Base-by-base conservation (phyloP, 2,329 filamentous ascomycete genomes). In the Fusarium tanahbumbuense region DNA sequence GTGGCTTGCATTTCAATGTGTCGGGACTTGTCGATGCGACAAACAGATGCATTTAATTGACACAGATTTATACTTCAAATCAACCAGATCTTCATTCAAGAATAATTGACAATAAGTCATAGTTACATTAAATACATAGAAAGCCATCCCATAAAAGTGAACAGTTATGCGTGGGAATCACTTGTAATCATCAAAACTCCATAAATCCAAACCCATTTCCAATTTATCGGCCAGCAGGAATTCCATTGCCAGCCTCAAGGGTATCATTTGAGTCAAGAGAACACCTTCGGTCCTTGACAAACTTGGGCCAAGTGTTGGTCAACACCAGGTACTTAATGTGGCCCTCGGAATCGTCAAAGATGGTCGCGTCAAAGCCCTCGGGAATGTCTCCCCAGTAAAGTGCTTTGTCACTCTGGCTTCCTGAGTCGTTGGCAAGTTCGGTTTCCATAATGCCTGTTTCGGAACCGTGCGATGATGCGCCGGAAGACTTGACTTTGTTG, bases 271-370 rank as follows among this genome's bases (percentile, higher is more conserved):
- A 74, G 49, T 80, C 79, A 40, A 78, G 70, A 2, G 78, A 80
- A n/a, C 73, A 71, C 34, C 78, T 72, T 49, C 78, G 72, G 53
- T 84, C 83, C 61, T 78, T 81, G 63, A 88, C 83, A 67, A 86
- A 89, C 30, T 56, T 56, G 23, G 53, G 53, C 53, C 53, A 56
- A n/a, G 53, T 56, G 53, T 56, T 56, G 30, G 53, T 56, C 22
- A 56, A 5, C 6, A 56, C 53, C 10, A 91, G 83, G 64, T 91
- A 90, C 77, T 90, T 91, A 79, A 92, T 87, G 73, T 85, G 87
- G 16, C 79, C 77, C 73, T 90, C 85, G 0, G 89, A 86, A 20
- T 81, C 83, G 71, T 91, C 88, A 71, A 92, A 92, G 7, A 91
- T 83, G 0, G 75, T 76, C 7, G 82, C 79, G 53, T 83, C 81